Percentiles rank a stretch among this genome's conserved stretches.
Conservation (phyloP, 768 basidiomycete species). For the Harrya chromipes region DNA sequence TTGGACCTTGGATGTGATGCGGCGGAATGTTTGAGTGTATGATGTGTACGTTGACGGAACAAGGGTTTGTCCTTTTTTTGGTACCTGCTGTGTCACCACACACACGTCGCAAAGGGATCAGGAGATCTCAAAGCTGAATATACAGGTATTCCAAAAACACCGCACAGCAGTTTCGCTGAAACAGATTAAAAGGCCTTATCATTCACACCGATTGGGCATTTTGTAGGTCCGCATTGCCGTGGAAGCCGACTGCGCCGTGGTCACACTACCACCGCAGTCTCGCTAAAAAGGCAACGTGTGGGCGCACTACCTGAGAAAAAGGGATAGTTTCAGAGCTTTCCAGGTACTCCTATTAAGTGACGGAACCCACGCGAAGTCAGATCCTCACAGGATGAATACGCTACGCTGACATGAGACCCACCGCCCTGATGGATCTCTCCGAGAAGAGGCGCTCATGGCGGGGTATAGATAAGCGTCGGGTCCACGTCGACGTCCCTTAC, state of each 20-base stretch:
- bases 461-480: slow-evolving; percentile 15
- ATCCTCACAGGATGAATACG: slow-evolving; percentile 7
- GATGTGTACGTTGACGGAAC: slow-evolving; percentile 2
- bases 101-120: not conserved
- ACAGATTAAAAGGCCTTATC: not conserved
- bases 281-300: not conserved
- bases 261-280: not conserved
- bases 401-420: not conserved
- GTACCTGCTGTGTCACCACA: slow-evolving; percentile 12
- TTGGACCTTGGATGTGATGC: too few species aligned
- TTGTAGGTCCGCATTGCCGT: slow-evolving; percentile 25
- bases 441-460: slow-evolving; percentile 14
- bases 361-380: slow-evolving; percentile 5
- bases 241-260: slow-evolving; percentile 4
- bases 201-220: slow-evolving; percentile 4
- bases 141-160: not conserved
- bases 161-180: slow-evolving; percentile 6
- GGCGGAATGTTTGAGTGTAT: too few species aligned
- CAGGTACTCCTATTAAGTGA: not conserved
- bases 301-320: slow-evolving; percentile 4
- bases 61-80: slow-evolving; percentile 2
- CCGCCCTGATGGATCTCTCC: slow-evolving; percentile 15
- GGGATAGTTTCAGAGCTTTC: not conserved
- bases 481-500: not conserved
- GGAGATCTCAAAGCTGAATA: not conserved